These are phyloP conservation scores for Adansonia gregorii DNA, from an alignment of 441 rosid species.

Conservation along the genomic window DNA sequence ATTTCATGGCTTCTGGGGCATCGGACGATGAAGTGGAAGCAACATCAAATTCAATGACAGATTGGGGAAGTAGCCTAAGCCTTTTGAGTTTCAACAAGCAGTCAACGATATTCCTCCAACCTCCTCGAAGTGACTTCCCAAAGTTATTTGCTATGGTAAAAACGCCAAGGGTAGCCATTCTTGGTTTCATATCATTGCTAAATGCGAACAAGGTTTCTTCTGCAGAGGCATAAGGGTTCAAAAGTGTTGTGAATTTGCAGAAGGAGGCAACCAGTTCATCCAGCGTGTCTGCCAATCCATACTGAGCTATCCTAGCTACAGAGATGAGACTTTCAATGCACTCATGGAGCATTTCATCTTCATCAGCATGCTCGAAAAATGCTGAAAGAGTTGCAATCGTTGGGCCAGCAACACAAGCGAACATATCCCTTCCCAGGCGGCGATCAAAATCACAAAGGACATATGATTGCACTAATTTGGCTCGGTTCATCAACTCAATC, in stretches of 20 bases:
- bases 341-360: conserved; percentile 86
- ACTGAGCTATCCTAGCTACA: conserved; percentile 76
- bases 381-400: conserved; percentile 82
- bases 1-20: conserved; percentile 32
- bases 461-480: conserved; percentile 52
- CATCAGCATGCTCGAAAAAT: conserved; percentile 84
- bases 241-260: conserved; percentile 74
- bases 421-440: conserved; percentile 82
- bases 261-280: conserved; percentile 85
- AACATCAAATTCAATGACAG: conserved; percentile 60
- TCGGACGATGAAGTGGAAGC: conserved; percentile 39
- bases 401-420: conserved; percentile 84
- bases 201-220: conserved; percentile 87
- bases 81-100: conserved; percentile 80
- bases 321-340: conserved; percentile 85
- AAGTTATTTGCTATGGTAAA: conserved; percentile 84
- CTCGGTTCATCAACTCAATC: conserved; percentile 71
- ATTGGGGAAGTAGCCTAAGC: conserved; percentile 82
- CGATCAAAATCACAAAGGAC: conserved; percentile 61
- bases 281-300: conserved; percentile 74
- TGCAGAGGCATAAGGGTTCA: conserved; percentile 87
- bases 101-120: conserved; percentile 90
- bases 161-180: conserved; percentile 90
- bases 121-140: conserved; percentile 74
- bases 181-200: conserved; percentile 81